Percentiles rank a stretch among this genome's conserved stretches.
phyloP scores from a whole-genome alignment of 805 yeast species.

The Tetrapisispora arboricola region DNA sequence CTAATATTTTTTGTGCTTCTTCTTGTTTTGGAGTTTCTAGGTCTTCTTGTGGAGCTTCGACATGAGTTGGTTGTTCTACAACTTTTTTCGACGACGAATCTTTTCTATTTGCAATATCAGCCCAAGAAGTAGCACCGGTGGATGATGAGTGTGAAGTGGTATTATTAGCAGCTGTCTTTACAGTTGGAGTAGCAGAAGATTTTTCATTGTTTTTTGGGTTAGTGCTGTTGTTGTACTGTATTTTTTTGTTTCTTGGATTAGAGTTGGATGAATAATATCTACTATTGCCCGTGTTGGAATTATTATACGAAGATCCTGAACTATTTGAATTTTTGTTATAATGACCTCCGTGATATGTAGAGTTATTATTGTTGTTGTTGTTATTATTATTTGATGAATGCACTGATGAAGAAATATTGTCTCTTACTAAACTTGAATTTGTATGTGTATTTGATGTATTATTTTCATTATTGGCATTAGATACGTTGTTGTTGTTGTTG shows the following conservation, averaged over 20 bases:
- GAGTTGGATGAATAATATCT: conserved; percentile 1
- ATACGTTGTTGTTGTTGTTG: conserved; percentile 4
- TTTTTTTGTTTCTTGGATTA: conserved; percentile 6
- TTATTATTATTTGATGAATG: background rate
- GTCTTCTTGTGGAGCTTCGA: background rate
- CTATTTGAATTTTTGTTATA: conserved; percentile 7
- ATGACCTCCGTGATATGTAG: conserved; percentile 1
- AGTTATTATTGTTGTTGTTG: background rate
- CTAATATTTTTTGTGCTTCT: conserved; percentile 8
- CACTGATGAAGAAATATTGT: conserved; percentile 2
- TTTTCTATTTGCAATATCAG: conserved; percentile 21
- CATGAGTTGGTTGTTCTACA: conserved; percentile 3
- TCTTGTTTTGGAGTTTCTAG: background rate
- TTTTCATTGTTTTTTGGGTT: conserved; percentile 13
- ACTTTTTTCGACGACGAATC: conserved; percentile 6
- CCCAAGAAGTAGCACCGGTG: conserved; percentile 27
- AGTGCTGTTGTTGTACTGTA: conserved; percentile 4
- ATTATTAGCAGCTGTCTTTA: conserved; percentile 1
- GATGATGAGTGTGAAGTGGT: background rate
- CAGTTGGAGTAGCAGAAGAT: conserved; percentile 18
- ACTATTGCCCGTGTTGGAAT: background rate
- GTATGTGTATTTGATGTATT: conserved; percentile 2
- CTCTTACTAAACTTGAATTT: conserved; percentile 1
- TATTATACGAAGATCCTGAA: conserved; percentile 1
- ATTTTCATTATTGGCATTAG: conserved; percentile 1